These are phyloP conservation scores for Aspergillus sp. DNA, from an alignment of 2,329 filamentous ascomycete genomes.

Conservation along the genomic window DNA sequence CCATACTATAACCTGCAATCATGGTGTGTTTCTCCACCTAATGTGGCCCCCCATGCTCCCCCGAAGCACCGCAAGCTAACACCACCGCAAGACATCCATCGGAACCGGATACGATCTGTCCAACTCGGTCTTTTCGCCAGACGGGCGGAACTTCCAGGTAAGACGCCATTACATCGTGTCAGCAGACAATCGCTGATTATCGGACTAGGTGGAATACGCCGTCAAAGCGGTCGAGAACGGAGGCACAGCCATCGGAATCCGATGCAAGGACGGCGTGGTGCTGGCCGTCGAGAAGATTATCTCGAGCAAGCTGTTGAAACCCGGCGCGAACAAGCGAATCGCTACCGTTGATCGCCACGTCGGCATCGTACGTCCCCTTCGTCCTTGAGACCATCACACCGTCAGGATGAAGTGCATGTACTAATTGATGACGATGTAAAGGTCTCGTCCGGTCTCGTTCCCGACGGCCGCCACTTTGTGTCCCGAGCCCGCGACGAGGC, in stretches of 20 bases:
- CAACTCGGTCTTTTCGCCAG: constrained; percentile 99
- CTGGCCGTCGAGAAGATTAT: constrained; percentile 96
- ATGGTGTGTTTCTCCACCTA: constrained; percentile 19
- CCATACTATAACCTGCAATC: constrained; percentile 2
- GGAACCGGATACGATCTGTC: constrained; percentile 98
- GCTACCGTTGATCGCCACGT: constrained; percentile 90
- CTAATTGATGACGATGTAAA: constrained; percentile 35
- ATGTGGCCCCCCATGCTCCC: constrained; percentile 16
- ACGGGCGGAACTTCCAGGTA: constrained; percentile 98
- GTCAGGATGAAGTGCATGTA: not conserved
- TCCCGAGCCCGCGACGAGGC: constrained; percentile 93
- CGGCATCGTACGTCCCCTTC: constrained; percentile 71
- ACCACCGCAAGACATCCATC: constrained; percentile 73
- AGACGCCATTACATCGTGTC: not conserved
- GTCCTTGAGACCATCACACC: not conserved
- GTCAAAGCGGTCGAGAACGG: constrained; percentile 98
- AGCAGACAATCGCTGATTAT: constrained; percentile 13
- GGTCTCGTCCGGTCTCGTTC: constrained; percentile 92
- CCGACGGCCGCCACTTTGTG: constrained; percentile 92
- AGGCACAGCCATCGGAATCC: constrained; percentile 91
- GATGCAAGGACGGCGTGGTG: constrained; percentile 95
- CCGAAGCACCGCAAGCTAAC: not conserved
- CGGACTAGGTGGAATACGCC: constrained; percentile 78
- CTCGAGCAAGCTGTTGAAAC: constrained; percentile 90
- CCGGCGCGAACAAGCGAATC: constrained; percentile 95